phyloP scores from a whole-genome alignment of 176 grass and related monocot species.

The Oryza punctata region DNA sequence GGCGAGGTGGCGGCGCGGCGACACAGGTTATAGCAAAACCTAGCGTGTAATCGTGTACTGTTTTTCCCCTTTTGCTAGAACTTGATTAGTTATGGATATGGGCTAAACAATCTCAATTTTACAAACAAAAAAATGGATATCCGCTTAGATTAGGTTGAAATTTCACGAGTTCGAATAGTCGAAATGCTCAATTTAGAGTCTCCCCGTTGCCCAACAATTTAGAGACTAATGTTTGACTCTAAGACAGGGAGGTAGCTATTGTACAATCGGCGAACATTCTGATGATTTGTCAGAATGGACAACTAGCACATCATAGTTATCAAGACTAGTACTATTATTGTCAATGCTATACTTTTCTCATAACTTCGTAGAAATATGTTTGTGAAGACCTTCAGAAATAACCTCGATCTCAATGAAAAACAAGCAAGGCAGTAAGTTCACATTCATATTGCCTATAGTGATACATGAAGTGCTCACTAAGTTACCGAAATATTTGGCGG shows the following conservation, averaged over 20 bases:
- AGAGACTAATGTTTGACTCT: background rate
- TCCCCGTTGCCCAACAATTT: background rate
- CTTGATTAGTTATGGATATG: background rate
- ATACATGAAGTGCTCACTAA: slow-evolving; percentile 36
- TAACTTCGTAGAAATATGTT: background rate
- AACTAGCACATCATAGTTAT: background rate
- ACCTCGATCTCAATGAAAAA: background rate
- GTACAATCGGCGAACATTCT: background rate
- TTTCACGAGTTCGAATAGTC: background rate
- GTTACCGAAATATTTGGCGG: background rate
- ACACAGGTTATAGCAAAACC: background rate
- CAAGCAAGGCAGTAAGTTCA: background rate
- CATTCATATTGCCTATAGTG: slow-evolving; percentile 22
- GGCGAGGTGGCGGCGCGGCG: background rate
- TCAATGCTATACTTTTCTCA: background rate
- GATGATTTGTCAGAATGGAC: background rate
- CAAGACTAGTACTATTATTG: background rate
- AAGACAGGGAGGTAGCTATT: background rate
- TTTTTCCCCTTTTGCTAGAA: background rate
- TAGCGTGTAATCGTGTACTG: background rate
- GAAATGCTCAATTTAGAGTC: background rate
- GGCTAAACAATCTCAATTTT: background rate
- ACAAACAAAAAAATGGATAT: background rate
- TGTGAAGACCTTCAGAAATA: background rate
- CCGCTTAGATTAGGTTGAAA: background rate